phyloP scores from a whole-genome alignment of 2,329 filamentous ascomycete species.

The Cladobotryum protrusum region DNA sequence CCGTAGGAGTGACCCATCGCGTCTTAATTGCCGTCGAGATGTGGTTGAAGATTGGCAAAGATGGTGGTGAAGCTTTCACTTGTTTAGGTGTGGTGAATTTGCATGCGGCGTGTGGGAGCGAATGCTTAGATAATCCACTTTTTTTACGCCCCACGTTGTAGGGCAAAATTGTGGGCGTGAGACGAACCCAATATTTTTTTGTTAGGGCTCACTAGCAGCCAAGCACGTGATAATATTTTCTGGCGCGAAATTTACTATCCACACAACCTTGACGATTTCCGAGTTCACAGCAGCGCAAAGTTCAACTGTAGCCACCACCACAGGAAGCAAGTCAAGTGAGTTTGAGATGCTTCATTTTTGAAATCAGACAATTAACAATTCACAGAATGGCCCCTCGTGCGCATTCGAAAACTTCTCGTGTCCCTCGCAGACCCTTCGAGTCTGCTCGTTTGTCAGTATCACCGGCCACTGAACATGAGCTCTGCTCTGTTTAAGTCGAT shows the following conservation, averaged over 20 bases:
- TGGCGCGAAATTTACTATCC: conserved; percentile 25
- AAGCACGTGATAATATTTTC: conserved; percentile 23
- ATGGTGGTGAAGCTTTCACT: conserved; percentile 25
- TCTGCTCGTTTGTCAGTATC: conserved; percentile 98
- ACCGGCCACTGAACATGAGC: conserved; percentile 97
- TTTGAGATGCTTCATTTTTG: conserved; percentile 13
- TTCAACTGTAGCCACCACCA: conserved; percentile 30
- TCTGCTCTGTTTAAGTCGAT: conserved; percentile 95
- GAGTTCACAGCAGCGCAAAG: conserved; percentile 22
- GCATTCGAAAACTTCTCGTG: conserved; percentile 99
- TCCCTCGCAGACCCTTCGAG: conserved; percentile 97
- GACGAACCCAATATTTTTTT: conserved; percentile 18
- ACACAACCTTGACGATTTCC: conserved; percentile 28
- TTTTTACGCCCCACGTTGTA: conserved; percentile 24
- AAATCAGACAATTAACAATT: conserved; percentile 22
- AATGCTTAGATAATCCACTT: conserved; percentile 31
- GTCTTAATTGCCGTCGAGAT: conserved; percentile 41
- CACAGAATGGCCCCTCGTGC: conserved; percentile 45
- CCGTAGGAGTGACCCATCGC: conserved; percentile 82
- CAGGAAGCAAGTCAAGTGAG: conserved; percentile 36
- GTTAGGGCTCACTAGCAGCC: conserved; percentile 27
- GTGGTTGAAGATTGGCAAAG: conserved; percentile 37
- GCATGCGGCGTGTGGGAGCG: conserved; percentile 32
- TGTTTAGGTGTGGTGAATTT: conserved; percentile 33
- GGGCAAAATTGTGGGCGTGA: conserved; percentile 26